A percentile compares a stretch with the other conserved stretches of the same genome.
These are phyloP conservation scores for Sanghuangporus sanghuang DNA, from an alignment of 1,284 basidiomycete species.

Conservation along the genomic window DNA sequence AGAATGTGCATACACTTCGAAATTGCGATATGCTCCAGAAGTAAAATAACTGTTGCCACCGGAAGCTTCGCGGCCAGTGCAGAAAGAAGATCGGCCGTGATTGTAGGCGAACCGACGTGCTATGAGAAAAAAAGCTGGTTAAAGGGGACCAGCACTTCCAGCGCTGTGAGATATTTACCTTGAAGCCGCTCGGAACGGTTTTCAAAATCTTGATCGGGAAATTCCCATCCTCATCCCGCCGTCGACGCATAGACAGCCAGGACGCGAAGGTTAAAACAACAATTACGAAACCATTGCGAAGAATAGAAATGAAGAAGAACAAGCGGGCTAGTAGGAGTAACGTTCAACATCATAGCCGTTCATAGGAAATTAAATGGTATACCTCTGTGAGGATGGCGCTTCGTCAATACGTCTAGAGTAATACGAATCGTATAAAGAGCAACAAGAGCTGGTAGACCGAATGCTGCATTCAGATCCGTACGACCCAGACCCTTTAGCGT, in stretches of 20 bases:
- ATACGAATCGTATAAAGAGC: conserved; percentile 76
- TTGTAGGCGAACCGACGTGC: conserved; percentile 69
- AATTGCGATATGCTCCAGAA: conserved; percentile 97
- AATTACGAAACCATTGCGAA: conserved; percentile 86
- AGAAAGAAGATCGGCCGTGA: conserved; percentile 58
- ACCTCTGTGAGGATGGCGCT: conserved; percentile 67
- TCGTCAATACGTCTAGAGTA: conserved; percentile 50
- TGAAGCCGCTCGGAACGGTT: conserved; percentile 79
- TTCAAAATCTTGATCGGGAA: conserved; percentile 86
- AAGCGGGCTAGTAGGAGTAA: conserved; percentile 46
- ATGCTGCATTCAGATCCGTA: conserved; percentile 82
- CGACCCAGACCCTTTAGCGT: conserved; percentile 78
- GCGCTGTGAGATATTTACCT: conserved; percentile 23
- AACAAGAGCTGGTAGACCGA: conserved; percentile 76
- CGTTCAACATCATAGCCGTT: conserved; percentile 17
- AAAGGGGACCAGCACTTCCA: background rate
- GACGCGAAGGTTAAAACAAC: conserved; percentile 81
- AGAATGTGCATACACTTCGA: conserved; percentile 62
- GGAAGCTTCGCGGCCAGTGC: conserved; percentile 80
- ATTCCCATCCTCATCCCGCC: conserved; percentile 48
- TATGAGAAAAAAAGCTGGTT: conserved; percentile 13
- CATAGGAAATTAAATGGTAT: conserved; percentile 20
- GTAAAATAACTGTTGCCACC: conserved; percentile 89
- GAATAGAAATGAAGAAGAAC: conserved; percentile 82
- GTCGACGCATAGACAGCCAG: conserved; percentile 76